These are phyloP conservation scores for Penicillium mononematosum DNA, from an alignment of 495 filamentous ascomycete genomes.

Conservation along the genomic window DNA sequence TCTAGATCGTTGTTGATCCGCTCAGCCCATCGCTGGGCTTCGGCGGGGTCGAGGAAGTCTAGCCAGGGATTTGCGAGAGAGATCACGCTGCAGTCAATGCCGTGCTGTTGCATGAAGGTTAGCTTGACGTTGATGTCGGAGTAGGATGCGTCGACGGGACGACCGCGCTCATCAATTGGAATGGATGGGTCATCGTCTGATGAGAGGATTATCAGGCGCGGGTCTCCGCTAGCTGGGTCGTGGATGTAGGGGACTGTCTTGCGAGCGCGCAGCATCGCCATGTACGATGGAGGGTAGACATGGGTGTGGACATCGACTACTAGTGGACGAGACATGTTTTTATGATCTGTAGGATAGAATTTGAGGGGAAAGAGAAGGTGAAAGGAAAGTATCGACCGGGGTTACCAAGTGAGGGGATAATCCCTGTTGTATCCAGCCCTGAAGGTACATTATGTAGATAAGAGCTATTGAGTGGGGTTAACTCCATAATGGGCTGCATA, in stretches of 20 bases:
- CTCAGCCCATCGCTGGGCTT: conserved; percentile 60
- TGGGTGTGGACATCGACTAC: conserved; percentile 93
- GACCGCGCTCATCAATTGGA: conserved; percentile 54
- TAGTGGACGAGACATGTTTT: conserved; percentile 32
- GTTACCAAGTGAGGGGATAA: conserved; percentile 4
- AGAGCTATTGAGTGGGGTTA: too few relatives aligned
- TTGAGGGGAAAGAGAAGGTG: not conserved
- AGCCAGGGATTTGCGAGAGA: conserved; percentile 96
- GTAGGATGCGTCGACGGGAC: conserved; percentile 74
- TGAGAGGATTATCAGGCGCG: conserved; percentile 76
- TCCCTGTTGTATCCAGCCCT: too few relatives aligned
- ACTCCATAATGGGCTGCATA: too few relatives aligned
- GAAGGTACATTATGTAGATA: too few relatives aligned
- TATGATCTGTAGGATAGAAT: conserved; percentile 2
- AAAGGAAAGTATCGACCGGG: not conserved
- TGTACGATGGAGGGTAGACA: conserved; percentile 84
- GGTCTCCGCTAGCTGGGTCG: conserved; percentile 52
- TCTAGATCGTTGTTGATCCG: conserved; percentile 78
- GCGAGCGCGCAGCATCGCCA: conserved; percentile 75
- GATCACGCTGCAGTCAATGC: conserved; percentile 79
- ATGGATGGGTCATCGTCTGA: conserved; percentile 59
- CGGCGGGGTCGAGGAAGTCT: conserved; percentile 68
- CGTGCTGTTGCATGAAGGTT: conserved; percentile 81
- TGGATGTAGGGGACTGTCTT: conserved; percentile 78
- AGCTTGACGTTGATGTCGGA: conserved; percentile 71